These are phyloP conservation scores for Microbotryum intermedium DNA, from an alignment of 1,284 basidiomycete species.

Conservation along the genomic window DNA sequence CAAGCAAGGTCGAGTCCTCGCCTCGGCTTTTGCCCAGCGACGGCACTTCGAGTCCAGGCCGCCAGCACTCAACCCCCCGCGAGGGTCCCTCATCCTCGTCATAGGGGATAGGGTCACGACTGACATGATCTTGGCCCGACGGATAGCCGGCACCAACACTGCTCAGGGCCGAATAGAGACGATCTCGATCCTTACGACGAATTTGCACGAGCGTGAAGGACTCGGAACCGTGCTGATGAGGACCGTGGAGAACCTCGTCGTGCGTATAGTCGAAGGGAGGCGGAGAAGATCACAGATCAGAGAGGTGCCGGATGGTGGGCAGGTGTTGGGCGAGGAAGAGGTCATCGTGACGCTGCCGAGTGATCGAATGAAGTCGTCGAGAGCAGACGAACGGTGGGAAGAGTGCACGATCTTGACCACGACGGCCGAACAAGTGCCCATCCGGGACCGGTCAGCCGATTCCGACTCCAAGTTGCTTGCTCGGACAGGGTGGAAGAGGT, in stretches of 20 bases:
- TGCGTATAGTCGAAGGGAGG: conserved; percentile 19
- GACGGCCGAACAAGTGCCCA: too few species aligned
- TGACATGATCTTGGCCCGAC: conserved; percentile 76
- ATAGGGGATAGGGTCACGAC: conserved; percentile 88
- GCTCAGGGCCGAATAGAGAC: conserved; percentile 8
- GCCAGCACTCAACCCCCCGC: conserved; percentile 44
- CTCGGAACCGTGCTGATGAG: conserved; percentile 36
- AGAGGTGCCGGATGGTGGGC: too few species aligned
- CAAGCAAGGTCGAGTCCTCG: conserved; percentile 12
- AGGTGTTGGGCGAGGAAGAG: too few species aligned
- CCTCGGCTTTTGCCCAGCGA: conserved; percentile 35
- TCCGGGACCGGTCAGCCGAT: too few species aligned
- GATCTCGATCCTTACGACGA: conserved; percentile 38
- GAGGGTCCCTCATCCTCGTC: conserved; percentile 51
- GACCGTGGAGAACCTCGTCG: conserved; percentile 29
- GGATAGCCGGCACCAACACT: conserved; percentile 39
- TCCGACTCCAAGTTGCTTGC: too few species aligned
- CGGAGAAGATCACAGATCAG: background rate
- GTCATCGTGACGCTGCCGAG: too few species aligned
- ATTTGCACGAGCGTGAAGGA: conserved; percentile 36
- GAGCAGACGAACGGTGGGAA: too few species aligned
- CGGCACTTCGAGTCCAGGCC: conserved; percentile 46
- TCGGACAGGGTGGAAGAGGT: too few species aligned
- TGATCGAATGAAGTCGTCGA: too few species aligned
- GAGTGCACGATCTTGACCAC: too few species aligned